phyloP scores from a whole-genome alignment of 176 grass and related monocot genomes.

The Dendrocalamus sinicus region DNA sequence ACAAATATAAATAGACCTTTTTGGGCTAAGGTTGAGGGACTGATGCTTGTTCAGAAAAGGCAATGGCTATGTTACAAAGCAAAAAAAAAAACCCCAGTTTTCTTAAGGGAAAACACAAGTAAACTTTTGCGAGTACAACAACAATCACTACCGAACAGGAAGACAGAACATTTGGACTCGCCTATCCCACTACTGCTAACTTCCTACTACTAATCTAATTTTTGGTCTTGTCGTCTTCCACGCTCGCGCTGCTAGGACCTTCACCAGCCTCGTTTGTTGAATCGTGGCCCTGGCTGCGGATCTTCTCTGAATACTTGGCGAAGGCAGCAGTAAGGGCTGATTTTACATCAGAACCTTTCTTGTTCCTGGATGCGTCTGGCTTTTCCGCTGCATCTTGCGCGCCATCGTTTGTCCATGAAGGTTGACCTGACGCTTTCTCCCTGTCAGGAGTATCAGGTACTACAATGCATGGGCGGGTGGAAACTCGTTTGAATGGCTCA shows the following conservation, averaged over 20 bases:
- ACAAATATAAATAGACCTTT: too few relatives aligned
- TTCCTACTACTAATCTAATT: constrained; percentile 29
- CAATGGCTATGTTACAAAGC: not conserved
- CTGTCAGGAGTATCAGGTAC: constrained; percentile 67
- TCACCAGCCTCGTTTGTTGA: constrained; percentile 38
- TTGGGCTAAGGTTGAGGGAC: too few relatives aligned
- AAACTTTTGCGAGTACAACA: constrained; percentile 26
- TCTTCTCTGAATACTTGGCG: constrained; percentile 76
- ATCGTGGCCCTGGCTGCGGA: constrained; percentile 47
- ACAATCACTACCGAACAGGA: not conserved
- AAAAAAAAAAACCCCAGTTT: not conserved
- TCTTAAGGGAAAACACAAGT: not conserved
- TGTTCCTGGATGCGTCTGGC: constrained; percentile 30
- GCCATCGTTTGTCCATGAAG: constrained; percentile 34
- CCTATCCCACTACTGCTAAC: not conserved
- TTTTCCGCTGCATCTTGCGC: constrained; percentile 12
- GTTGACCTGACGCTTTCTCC: constrained; percentile 52
- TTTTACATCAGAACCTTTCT: constrained; percentile 62
- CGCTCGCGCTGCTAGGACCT: constrained; percentile 8
- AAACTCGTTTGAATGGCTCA: constrained; percentile 79
- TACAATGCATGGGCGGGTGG: constrained; percentile 48
- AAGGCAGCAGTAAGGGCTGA: constrained; percentile 76
- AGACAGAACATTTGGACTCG: not conserved
- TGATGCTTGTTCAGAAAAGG: not conserved
- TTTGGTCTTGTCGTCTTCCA: constrained; percentile 48